phyloP scores from a whole-genome alignment of 1,284 basidiomycete genomes.

The Phenoliferia sp. region DNA sequence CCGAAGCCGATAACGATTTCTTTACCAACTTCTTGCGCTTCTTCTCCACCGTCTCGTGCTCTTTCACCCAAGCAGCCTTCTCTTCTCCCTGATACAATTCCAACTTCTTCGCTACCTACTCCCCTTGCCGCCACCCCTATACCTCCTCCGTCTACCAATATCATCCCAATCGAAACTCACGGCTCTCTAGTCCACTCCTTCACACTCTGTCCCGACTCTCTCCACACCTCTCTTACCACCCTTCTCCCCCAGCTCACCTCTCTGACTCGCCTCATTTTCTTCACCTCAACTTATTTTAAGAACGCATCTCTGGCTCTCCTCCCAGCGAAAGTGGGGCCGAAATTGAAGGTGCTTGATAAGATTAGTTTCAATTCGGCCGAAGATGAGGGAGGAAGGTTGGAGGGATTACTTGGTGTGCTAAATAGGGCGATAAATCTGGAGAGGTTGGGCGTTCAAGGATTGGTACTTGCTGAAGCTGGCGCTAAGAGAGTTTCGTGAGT shows the following conservation, averaged over 20 bases:
- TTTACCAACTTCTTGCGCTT: not conserved
- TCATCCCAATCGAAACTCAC: not conserved
- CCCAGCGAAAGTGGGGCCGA: not conserved
- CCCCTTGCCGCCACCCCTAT: not conserved
- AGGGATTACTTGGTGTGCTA: slow-evolving; percentile 4
- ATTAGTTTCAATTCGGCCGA: not conserved
- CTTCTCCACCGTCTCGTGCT: not conserved
- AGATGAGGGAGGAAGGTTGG: not conserved
- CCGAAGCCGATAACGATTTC: not conserved
- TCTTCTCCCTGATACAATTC: not conserved
- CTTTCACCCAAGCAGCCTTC: not conserved
- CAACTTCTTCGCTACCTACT: not conserved
- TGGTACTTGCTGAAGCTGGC: slow-evolving; percentile 1
- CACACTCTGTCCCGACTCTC: not conserved
- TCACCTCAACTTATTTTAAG: not conserved
- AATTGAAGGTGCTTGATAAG: slow-evolving; percentile 1
- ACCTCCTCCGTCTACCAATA: no score
- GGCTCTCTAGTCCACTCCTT: not conserved
- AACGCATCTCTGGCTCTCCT: not conserved
- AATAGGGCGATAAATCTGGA: slow-evolving; percentile 10
- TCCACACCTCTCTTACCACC: not conserved
- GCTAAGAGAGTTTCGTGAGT: slow-evolving; percentile 3
- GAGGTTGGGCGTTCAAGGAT: not conserved
- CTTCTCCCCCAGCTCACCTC: not conserved
- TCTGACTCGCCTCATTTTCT: not conserved